Evolutionary conservation across 768 basidiomycete species (phyloP), one percentile per base, ranked within the genome.

Genomic region (Amanita muscaria): DNA sequence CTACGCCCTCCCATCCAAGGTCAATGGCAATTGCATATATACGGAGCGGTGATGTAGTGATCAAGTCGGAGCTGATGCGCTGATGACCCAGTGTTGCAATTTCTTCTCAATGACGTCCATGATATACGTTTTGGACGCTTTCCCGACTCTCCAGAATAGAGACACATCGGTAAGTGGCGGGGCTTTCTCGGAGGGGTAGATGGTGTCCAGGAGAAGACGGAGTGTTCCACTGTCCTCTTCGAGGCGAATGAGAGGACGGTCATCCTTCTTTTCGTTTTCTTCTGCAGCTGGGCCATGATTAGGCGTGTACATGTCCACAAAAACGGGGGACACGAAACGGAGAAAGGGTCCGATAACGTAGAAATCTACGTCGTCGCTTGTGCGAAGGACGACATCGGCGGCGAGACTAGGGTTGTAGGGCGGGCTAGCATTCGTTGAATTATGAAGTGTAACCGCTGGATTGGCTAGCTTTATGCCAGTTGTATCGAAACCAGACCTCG

Each of bases 341-440:
- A 68, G 51, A 1, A 65, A 44, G 15, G 44, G 31, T 40, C 57
- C 56, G 36, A 50, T 51, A 24, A 60, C 54, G 21, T 48, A 53
- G 49, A 65, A 64, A 40, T 67, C 54, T 33, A 61, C 42, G 6
- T 53, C 50, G 48, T 67, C 64, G 10, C 51, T 53, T 15, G 58
- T 50, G 10, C 46, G 56, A 11, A 62, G 46, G 30, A 62, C 55
- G 23, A 59, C 32, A 46, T 62, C 56, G 9, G 51, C 47, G 10
- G 53, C 44, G 6, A 15, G 2, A 23, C 9, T 12, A 32, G 16
- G 19, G 5, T 12, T n/a, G 36, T 35, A 27, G 19, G 32, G 39
- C 10, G 8, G 16, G 11, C 10, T 14, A 3, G 10, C 30, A 32
- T 33, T 3, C 25, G n/a, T n/a, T n/a, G n/a, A n/a, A n/a, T n/a